Evolutionary conservation across 2,329 filamentous ascomycete species (phyloP).

Genomic region (Graphilbum ipis-grandicollis): DNA sequence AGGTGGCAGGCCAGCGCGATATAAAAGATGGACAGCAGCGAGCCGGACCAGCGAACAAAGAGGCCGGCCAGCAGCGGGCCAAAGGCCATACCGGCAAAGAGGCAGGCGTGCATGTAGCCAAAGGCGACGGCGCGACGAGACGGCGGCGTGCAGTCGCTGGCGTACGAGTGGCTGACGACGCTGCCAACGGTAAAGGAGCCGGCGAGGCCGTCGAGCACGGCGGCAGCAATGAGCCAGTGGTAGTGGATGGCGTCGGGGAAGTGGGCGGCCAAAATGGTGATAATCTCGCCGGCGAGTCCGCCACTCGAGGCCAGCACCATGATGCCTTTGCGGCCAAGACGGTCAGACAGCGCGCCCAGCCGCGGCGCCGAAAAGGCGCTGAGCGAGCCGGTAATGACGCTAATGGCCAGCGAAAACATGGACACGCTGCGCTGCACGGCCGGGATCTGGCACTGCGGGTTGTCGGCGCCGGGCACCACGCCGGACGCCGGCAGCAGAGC

Average conservation of each 20-base stretch:
- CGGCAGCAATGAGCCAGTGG: constrained; percentile 61
- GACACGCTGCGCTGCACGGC: constrained; percentile 64
- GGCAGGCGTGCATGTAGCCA: constrained; percentile 74
- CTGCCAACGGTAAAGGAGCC: constrained; percentile 80
- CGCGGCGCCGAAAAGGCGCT: constrained; percentile 71
- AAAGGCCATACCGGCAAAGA: constrained; percentile 77
- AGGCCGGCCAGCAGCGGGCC: constrained; percentile 71
- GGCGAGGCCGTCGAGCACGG: constrained; percentile 62
- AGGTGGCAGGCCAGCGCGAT: constrained; percentile 55
- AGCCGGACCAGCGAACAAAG: constrained; percentile 59
- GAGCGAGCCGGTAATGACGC: constrained; percentile 55
- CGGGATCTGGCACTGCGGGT: constrained; percentile 58
- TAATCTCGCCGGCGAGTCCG: constrained; percentile 54
- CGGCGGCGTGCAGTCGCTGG: constrained; percentile 72
- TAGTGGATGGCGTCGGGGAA: constrained; percentile 59
- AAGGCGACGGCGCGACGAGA: constrained; percentile 68
- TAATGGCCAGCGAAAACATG: constrained; percentile 61
- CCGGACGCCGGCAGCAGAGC: constrained; percentile 41
- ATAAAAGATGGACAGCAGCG: constrained; percentile 71
- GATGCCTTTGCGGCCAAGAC: constrained; percentile 61
- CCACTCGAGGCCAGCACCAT: constrained; percentile 59
- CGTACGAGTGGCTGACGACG: constrained; percentile 66
- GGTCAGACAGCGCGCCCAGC: constrained; percentile 71
- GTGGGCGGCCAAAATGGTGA: constrained; percentile 63
- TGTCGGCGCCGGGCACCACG: constrained; percentile 50